Conservation (phyloP, 495 filamentous ascomycete genomes). For the Xylaria bambusicola region DNA sequence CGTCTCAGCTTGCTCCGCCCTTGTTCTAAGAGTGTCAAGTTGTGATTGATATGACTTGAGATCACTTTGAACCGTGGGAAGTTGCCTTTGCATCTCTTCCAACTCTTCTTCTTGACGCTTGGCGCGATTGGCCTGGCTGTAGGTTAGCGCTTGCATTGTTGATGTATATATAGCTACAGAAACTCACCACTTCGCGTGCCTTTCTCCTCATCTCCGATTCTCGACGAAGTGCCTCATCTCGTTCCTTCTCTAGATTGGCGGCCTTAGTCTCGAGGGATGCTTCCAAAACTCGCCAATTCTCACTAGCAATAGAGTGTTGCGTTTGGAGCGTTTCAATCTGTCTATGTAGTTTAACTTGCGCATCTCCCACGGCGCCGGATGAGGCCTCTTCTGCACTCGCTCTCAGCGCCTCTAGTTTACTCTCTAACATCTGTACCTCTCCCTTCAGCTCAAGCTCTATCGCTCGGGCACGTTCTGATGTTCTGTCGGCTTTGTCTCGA, state of each 20-base stretch:
- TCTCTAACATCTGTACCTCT: constrained; percentile 83
- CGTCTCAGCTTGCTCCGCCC: constrained; percentile 64
- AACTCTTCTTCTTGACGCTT: constrained; percentile 82
- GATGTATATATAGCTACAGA: not conserved
- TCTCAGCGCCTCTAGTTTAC: constrained; percentile 85
- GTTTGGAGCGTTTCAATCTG: constrained; percentile 96
- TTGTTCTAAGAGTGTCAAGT: constrained; percentile 62
- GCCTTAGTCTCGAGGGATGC: constrained; percentile 74
- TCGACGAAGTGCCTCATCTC: constrained; percentile 79
- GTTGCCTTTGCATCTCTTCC: constrained; percentile 65
- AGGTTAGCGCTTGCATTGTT: constrained; percentile 29
- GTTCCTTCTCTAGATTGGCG: constrained; percentile 78
- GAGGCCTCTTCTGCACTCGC: constrained; percentile 87
- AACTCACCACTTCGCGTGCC: constrained; percentile 76
- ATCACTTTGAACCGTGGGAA: constrained; percentile 60
- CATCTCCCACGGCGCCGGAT: constrained; percentile 76
- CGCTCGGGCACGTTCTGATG: constrained; percentile 68
- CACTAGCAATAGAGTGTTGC: constrained; percentile 89
- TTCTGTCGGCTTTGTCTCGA: constrained; percentile 70
- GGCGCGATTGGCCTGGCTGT: constrained; percentile 64
- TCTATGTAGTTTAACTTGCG: constrained; percentile 85
- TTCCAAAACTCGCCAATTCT: constrained; percentile 97
- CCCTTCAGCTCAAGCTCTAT: constrained; percentile 78
- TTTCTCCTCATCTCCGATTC: constrained; percentile 85
- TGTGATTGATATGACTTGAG: constrained; percentile 61